These are phyloP conservation scores for Gardenia jasminoides DNA, from an alignment of 257 asterid genomes.

Conservation along the genomic window DNA sequence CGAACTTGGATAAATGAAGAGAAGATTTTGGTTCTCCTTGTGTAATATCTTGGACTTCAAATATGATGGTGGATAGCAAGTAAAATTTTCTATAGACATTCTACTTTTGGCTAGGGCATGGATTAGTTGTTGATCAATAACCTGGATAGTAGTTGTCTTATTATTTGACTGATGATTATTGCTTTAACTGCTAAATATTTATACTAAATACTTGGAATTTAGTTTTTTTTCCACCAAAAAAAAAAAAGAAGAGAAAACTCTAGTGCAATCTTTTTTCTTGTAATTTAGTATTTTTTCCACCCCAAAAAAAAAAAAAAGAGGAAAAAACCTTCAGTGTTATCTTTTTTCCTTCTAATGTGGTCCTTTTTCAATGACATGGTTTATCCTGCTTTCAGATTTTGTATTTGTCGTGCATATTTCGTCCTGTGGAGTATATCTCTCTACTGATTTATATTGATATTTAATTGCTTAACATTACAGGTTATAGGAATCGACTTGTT, in stretches of 20 bases:
- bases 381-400: neutral
- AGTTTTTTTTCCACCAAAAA: neutral
- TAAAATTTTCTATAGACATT: neutral
- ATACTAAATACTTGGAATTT: neutral
- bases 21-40: neutral
- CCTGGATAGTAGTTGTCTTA: neutral
- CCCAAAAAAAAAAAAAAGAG: too few species aligned
- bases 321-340: too few species aligned
- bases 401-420: neutral
- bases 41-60: neutral
- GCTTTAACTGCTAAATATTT: neutral
- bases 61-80: neutral
- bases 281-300: neutral
- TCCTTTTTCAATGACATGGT: neutral
- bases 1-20: neutral
- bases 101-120: neutral
- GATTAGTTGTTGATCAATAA: neutral
- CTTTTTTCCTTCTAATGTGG: neutral
- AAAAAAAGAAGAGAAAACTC: neutral
- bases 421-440: neutral
- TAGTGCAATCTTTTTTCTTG: too few species aligned
- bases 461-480: slow-evolving; percentile 27
- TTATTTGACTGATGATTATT: neutral
- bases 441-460: neutral
- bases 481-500: slow-evolving; percentile 78